Base-by-base conservation (phyloP, 2,329 filamentous ascomycete species). In the Cryphonectria naterciae region DNA sequence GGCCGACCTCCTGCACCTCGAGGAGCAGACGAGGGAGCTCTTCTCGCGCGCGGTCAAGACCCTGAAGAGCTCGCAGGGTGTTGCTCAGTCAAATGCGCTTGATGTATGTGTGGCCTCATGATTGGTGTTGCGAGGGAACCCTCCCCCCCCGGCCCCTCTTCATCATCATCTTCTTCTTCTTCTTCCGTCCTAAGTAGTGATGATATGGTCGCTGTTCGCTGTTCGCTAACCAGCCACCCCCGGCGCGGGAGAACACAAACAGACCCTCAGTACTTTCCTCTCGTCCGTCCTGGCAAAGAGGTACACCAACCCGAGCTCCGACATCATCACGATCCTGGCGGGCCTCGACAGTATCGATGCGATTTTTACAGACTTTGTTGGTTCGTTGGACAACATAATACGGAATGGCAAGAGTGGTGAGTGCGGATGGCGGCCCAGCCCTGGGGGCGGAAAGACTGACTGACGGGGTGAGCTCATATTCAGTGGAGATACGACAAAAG, bases 261-360 rank as follows among this genome's bases (percentile, higher is more conserved):
- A 98, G 93, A 98, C 95, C 72, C 87, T 98, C 78, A 94, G 92
- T 80, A 91, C 93, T 64, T 98, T 98, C 81, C 87, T 99, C 78
- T 91, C 91, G 65, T 90, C 90, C 68, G 87, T 97, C 25, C 85
- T 98, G 73, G 88, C 89, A 70, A 99, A 98, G 82, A 94, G 92
- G 80, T 99, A 97, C 80, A 94, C 93, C 35, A 98, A 98, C 77
- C 93, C 95, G 7, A 98, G 94, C 80, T 96, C 96, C 65, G 96
- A 98, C 81, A 92, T 98, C 76, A 97, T 99, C 77, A 90, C 91
- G 70, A 87, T 98, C 46, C 87, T 99, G 65, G 93, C 95, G 5
- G 96, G 96, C 7, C 88, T 99, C 67, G 92, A 98, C 82, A 88
- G 94, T 75, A 92, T 97, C 65, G 96, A 99, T 79, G 85, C 87